phyloP scores from a whole-genome alignment of 805 yeast species.

The Lipomyces yamadae region DNA sequence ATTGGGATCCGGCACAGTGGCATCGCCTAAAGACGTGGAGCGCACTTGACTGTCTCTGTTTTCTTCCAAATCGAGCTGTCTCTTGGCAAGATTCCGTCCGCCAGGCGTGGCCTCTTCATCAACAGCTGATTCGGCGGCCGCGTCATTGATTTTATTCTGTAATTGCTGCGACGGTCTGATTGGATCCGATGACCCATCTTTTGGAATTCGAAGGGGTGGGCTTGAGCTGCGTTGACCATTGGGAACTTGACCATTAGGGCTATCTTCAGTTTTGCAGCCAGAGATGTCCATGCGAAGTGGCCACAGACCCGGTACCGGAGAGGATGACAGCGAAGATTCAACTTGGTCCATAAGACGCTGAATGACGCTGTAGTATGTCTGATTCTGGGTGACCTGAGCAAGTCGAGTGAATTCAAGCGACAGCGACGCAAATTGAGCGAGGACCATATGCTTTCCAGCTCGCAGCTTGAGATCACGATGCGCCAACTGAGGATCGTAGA shows the following conservation, averaged over 20 bases:
- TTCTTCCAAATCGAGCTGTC: constrained; percentile 5
- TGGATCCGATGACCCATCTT: constrained; percentile 1
- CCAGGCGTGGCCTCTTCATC: constrained; percentile 6
- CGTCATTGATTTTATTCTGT: constrained; percentile 16
- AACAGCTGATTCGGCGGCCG: neutral
- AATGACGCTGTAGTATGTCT: constrained; percentile 55
- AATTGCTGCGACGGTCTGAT: constrained; percentile 11
- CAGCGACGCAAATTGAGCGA: constrained; percentile 57
- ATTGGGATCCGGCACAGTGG: neutral
- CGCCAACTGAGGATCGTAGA: constrained; percentile 50
- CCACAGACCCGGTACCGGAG: constrained; percentile 51
- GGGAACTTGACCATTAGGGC: neutral
- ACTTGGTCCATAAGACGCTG: constrained; percentile 52
- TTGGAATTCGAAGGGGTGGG: neutral
- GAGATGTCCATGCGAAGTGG: constrained; percentile 56
- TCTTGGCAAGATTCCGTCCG: neutral
- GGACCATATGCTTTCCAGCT: constrained; percentile 43
- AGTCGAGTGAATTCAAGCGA: constrained; percentile 59
- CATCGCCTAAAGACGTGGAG: neutral
- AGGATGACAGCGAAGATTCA: constrained; percentile 45
- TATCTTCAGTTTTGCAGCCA: constrained; percentile 51
- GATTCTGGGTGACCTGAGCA: constrained; percentile 56
- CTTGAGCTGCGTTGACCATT: neutral
- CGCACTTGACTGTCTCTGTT: constrained; percentile 11
- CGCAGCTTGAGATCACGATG: constrained; percentile 35